Base-by-base conservation (phyloP, 345 rosid genomes). In the Salix dunnii region DNA sequence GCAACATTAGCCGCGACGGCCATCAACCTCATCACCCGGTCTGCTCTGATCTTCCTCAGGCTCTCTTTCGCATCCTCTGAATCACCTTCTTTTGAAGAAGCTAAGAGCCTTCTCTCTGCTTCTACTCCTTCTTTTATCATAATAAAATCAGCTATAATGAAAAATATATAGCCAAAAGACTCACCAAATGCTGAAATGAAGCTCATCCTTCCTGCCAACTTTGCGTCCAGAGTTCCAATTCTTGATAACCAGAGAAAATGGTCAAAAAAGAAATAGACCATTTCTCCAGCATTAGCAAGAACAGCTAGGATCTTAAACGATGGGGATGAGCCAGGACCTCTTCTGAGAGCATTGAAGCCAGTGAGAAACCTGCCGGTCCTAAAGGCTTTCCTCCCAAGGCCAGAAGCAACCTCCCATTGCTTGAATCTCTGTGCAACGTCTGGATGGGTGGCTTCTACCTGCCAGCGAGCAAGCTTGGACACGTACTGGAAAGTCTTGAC, bases 401-500 rank as follows among this genome's bases (percentile, higher is more conserved):
- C 99, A 0, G 99, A 93, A 0, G 99, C 91, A 28, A 93, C 97
- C 76, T 96, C 99, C 96, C 97, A 92, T 10, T 91, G 90, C 88
- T 92, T 91, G 88, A 92, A 90, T 42, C 92, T 84, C 6, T 73
- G 84, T 0, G 96, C 93, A 1, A 86, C 66, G 17, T 83, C 85
- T 4, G 98, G 94, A 35, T 74, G 78, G 3, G 86, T 75, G 74
- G 90, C 30, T 74, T 93, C 94, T 7, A 70, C 82, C 10, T 77
- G 94, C 96, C 97, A 92, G 84, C 88, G 87, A 21, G 86, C 97
- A 20, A 96, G 97, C 89, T 96, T 96, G 38, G 99, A 88, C 12
- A 96, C 97, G 62, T 96, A 96, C 49, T 96, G 99, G 82, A 96
- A 96, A 53, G 99, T 96, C 85, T 96, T 96, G 72, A 96, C 98